These are phyloP conservation scores for Blastobotrys petasosporus DNA, from an alignment of 1,139 yeast species.

Conservation along the genomic window DNA sequence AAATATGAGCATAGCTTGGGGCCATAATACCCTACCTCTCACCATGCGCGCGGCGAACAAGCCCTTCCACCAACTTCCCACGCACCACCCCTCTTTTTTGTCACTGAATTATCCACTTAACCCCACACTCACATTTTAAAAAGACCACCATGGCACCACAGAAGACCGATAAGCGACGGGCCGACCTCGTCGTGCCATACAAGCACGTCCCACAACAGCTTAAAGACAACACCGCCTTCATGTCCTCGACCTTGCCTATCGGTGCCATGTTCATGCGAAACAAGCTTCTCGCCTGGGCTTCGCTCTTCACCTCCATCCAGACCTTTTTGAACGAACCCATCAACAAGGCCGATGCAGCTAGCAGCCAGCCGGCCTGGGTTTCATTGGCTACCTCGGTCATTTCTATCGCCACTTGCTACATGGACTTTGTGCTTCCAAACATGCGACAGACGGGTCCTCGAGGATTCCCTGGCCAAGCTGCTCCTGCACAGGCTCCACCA, in stretches of 20 bases:
- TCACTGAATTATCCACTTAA: not conserved
- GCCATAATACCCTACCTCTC: too few relatives aligned
- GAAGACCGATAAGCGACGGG: slow-evolving; percentile 27
- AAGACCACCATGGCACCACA: slow-evolving; percentile 6
- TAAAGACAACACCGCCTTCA: slow-evolving; percentile 29
- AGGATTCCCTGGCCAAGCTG: too few relatives aligned
- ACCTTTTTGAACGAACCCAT: slow-evolving; percentile 47
- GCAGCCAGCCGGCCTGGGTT: slow-evolving; percentile 32
- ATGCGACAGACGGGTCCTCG: slow-evolving; percentile 19
- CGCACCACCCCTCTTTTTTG: not conserved
- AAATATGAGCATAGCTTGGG: too few relatives aligned
- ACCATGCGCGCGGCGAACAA: too few relatives aligned
- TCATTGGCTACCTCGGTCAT: slow-evolving; percentile 29
- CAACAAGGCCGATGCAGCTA: slow-evolving; percentile 23
- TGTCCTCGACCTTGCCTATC: slow-evolving; percentile 54
- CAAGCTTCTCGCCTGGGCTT: slow-evolving; percentile 50
- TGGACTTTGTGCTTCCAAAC: slow-evolving; percentile 34
- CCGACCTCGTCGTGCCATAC: slow-evolving; percentile 29
- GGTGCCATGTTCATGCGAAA: slow-evolving; percentile 55
- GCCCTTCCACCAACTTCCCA: not conserved
- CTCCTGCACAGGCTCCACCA: too few relatives aligned
- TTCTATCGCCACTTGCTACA: slow-evolving; percentile 32
- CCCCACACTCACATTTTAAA: not conserved
- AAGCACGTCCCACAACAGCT: slow-evolving; percentile 8
- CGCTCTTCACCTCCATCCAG: slow-evolving; percentile 49